phyloP scores from a whole-genome alignment of 163 green algal species.

The Volvox carteri region DNA sequence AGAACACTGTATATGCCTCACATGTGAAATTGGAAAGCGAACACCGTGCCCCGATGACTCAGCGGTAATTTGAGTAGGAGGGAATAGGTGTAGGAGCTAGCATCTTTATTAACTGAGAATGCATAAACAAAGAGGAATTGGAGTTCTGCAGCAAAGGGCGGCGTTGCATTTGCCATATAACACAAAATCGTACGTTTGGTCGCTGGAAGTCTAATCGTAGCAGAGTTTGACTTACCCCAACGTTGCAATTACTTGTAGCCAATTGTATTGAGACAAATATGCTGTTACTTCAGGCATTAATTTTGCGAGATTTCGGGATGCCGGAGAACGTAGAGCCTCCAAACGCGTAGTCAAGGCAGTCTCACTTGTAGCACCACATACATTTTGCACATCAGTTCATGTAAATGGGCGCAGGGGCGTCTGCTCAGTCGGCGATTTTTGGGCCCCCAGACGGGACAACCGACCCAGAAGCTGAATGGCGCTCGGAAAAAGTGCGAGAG shows the following conservation, averaged over 20 bases:
- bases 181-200: too few species aligned
- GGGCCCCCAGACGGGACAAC: not conserved
- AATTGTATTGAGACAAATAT: too few species aligned
- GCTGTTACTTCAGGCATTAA: too few species aligned
- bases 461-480: slow-evolving; percentile 44
- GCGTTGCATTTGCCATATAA: too few species aligned
- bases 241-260: too few species aligned
- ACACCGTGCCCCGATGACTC: not conserved
- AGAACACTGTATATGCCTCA: not conserved
- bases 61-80: too few species aligned
- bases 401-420: slow-evolving; percentile 26
- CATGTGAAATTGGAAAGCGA: not conserved
- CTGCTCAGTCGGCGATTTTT: slow-evolving; percentile 22
- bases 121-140: not conserved
- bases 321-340: slow-evolving; percentile 26
- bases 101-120: not conserved
- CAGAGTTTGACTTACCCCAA: too few species aligned
- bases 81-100: not conserved
- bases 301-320: too few species aligned
- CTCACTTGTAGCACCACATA: not conserved
- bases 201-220: too few species aligned
- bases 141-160: too few species aligned
- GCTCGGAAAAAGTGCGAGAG: slow-evolving; percentile 44
- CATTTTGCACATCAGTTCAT: too few species aligned
- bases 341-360: not conserved